Percentiles rank a stretch among this genome's conserved stretches.
These are phyloP conservation scores for Wickerhamiella musiphila DNA, from an alignment of 805 yeast species.

Conservation along the genomic window DNA sequence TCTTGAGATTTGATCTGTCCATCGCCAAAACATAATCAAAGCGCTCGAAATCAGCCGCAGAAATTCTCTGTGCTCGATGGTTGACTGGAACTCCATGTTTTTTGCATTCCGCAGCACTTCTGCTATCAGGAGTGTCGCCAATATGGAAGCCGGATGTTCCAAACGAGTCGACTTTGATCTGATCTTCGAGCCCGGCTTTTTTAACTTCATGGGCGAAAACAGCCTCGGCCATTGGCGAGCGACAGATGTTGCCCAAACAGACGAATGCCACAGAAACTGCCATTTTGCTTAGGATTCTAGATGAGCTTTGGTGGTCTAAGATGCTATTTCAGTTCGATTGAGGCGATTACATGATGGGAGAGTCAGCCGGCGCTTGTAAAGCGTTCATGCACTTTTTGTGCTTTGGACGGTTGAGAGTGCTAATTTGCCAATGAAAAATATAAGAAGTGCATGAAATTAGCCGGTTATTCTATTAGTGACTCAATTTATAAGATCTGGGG, in stretches of 20 bases:
- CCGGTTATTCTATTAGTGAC: too few relatives aligned
- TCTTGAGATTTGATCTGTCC: slow-evolving; percentile 29
- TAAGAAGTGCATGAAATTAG: too few relatives aligned
- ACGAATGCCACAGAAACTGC: slow-evolving; percentile 68
- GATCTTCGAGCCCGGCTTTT: slow-evolving; percentile 26
- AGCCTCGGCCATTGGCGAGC: slow-evolving; percentile 98
- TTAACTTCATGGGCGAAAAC: slow-evolving; percentile 54
- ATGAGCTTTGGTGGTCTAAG: too few relatives aligned
- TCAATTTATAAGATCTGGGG: too few relatives aligned
- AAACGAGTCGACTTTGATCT: slow-evolving; percentile 54
- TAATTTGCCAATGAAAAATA: too few relatives aligned
- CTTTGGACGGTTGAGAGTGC: too few relatives aligned
- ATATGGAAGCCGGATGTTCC: slow-evolving; percentile 77
- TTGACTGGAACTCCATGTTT: slow-evolving; percentile 55
- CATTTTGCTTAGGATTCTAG: too few relatives aligned
- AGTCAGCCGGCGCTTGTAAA: too few relatives aligned
- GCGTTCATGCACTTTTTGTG: too few relatives aligned
- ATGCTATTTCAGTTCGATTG: too few relatives aligned
- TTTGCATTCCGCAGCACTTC: slow-evolving; percentile 53
- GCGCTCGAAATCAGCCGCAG: slow-evolving; percentile 43
- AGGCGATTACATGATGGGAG: too few relatives aligned
- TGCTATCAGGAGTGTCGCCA: slow-evolving; percentile 66
- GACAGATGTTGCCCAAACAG: slow-evolving; percentile 86
- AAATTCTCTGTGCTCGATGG: slow-evolving; percentile 62
- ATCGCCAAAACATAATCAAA: slow-evolving; percentile 45